Base-by-base conservation (phyloP, 768 basidiomycete species). In the Pilatotrama ljubarskyi region DNA sequence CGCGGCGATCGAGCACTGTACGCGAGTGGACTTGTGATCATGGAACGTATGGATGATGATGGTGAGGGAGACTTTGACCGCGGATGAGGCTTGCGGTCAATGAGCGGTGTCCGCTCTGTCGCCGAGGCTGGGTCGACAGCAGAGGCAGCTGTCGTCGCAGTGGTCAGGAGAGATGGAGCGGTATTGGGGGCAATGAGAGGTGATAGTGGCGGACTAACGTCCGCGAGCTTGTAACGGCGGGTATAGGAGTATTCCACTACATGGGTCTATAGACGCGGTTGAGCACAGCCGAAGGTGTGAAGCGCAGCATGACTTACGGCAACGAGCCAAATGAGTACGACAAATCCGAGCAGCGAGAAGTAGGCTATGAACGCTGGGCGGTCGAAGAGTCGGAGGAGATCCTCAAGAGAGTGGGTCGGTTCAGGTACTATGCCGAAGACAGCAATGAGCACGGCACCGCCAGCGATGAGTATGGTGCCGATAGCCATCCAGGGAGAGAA, bases 341-440 rank as follows among this genome's bases (percentile, higher is more conserved):
- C 71, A 40, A 81, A 75, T 20, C 84, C 85, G 2, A 95, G 78
- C 15, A 90, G 72, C 13, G 87, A 86, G 73, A 95, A 91, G 78
- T 93, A 96, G 4, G 78, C 83, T 37, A 95, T 74, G 72, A 95
- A 98, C 0, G 89, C 74, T 2, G 88, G 85, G 43, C 95, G 77
- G 51, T 79, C 75, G 73, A 95, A 94, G 9, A 96, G 80, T 24
- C 72, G 72, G 24, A 98, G 80, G 24, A 98, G 82, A 70, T 95
- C 93, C 59, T 94, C 90, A 17, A 98, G 78, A 1, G 90, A 87
- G 62, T 91, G 90, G 11, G 90, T 93, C 13, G 84, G 84, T 73
- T 96, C 94, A 18, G 90, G 87, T 0, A 98, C 92, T 65, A 95
- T 92, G 47, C 95, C 95, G 69, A 95, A 98, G 50, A 94, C 75